These are phyloP conservation scores for Aureobasidium namibiae DNA, from an alignment of 2,329 filamentous ascomycete species.

Conservation along the genomic window DNA sequence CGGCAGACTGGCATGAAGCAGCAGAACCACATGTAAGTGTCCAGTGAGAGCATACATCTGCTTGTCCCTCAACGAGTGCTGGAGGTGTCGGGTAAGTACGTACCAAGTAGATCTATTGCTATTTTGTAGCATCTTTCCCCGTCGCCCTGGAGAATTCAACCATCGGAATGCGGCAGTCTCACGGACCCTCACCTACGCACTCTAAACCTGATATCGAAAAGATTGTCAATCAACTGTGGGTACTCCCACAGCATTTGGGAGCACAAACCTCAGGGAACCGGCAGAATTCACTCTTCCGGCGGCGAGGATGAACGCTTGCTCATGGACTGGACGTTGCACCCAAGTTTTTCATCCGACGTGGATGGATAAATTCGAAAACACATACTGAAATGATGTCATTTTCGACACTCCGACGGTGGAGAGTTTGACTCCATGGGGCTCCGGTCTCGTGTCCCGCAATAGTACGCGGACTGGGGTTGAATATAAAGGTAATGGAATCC, in stretches of 20 bases:
- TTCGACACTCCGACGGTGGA: background rate
- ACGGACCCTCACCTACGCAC: conserved; percentile 2
- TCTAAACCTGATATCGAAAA: conserved; percentile 9
- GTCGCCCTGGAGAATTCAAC: background rate
- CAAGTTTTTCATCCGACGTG: conserved; percentile 1
- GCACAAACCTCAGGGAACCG: background rate
- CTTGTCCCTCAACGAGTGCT: background rate
- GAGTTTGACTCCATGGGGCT: background rate
- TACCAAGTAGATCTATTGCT: background rate
- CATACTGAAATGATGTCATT: conserved; percentile 1
- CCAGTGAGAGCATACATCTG: background rate
- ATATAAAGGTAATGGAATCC: conserved; percentile 2
- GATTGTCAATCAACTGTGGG: conserved; percentile 2
- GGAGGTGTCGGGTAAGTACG: background rate
- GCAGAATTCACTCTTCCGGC: conserved; percentile 7
- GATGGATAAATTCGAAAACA: conserved; percentile 2
- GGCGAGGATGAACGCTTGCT: background rate
- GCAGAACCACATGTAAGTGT: background rate
- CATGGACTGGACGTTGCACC: background rate
- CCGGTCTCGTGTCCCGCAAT: conserved; percentile 2
- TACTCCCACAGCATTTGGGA: background rate
- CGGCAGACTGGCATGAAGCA: background rate
- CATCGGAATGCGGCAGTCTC: conserved; percentile 2
- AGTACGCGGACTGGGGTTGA: background rate
- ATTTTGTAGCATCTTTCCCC: background rate